These are phyloP conservation scores for Fusarium avenaceum DNA, from an alignment of 2,329 filamentous ascomycete species.

Conservation along the genomic window DNA sequence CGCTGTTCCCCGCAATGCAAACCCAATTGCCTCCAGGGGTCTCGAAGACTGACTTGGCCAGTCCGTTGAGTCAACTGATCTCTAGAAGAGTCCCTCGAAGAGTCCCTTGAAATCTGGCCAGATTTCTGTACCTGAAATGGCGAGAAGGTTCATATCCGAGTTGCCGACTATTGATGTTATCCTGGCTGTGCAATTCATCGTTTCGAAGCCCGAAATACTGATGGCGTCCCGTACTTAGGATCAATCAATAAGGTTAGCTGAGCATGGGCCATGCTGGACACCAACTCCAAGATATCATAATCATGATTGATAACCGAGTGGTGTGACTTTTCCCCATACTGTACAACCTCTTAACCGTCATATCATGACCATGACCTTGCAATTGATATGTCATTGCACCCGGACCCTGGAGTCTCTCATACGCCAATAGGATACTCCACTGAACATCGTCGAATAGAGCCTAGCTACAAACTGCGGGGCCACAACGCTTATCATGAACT, in stretches of 20 bases:
- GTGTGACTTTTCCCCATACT: conserved; percentile 31
- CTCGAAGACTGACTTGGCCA: conserved; percentile 20
- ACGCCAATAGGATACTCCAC: conserved; percentile 17
- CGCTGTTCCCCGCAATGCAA: conserved; percentile 29
- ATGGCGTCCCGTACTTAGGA: too few species aligned
- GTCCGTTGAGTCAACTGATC: background rate
- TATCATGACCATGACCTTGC: conserved; percentile 37
- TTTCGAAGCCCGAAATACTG: background rate
- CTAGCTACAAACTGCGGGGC: conserved; percentile 25
- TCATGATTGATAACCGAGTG: conserved; percentile 28
- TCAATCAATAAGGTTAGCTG: conserved; percentile 10
- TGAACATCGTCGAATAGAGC: conserved; percentile 5
- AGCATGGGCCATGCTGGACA: conserved; percentile 28
- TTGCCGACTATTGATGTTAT: background rate
- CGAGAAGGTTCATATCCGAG: conserved; percentile 5
- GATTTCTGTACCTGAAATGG: conserved; percentile 7
- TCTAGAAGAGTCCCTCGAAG: background rate
- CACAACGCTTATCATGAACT: conserved; percentile 29
- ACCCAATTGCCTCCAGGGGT: conserved; percentile 41
- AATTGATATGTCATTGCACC: conserved; percentile 33
- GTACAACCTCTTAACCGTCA: conserved; percentile 11
- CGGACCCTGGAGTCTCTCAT: conserved; percentile 16
- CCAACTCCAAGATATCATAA: conserved; percentile 13
- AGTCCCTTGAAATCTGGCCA: conserved; percentile 9
- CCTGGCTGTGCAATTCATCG: conserved; percentile 4